Evolutionary conservation across 208 protist species (phyloP), one percentile per base, ranked within the genome.

Genomic region (Acanthamoeba divionensis): DNA sequence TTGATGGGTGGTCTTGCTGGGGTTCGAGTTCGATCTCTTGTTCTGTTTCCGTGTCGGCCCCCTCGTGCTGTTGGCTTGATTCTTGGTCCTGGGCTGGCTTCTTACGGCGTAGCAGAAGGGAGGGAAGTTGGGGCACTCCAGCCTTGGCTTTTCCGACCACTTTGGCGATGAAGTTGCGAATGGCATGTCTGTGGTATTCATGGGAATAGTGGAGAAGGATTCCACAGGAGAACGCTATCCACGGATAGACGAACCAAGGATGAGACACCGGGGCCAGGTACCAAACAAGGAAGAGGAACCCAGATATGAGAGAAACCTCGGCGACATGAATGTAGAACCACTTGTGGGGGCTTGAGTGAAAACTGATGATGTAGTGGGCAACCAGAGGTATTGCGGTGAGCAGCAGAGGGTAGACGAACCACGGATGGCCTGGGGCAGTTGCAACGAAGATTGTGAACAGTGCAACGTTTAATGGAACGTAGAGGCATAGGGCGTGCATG

Each of bases 401-500:
- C 15, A 83, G 73, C 24, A 83, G 73, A 26, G 73, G 73, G 18
- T 65, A 83, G 26, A 83, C 26, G 73, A 83, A 83, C 73, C 73
- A 83, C 52, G 73, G 52, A 47, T 83, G 33, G 44, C 5, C 31
- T 29, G 73, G 73, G 26, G 10, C 0, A 3, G 73, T 83, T 47
- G 73, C 63, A 18, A 83, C 52, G 73, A 83, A 83, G 48, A n/a
- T 54, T 12, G 73, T 83, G 73, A 83, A 83, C 13, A 45, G 73
- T 33, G 63, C 18, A 10, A 83, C 15, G 29, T 83, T 83, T 13
- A 83, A 31, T 54, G 73, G 73, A 10, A 62, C 50, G 73, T 24
- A 83, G 24, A 83, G 57, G 29, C 4, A 83, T 24, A 83, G 50
- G 18, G 63, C 36, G 29, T 83, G 73, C 8, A 83, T 15, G 50